phyloP scores from a whole-genome alignment of 805 yeast genomes.

The Starmerella apicola region DNA sequence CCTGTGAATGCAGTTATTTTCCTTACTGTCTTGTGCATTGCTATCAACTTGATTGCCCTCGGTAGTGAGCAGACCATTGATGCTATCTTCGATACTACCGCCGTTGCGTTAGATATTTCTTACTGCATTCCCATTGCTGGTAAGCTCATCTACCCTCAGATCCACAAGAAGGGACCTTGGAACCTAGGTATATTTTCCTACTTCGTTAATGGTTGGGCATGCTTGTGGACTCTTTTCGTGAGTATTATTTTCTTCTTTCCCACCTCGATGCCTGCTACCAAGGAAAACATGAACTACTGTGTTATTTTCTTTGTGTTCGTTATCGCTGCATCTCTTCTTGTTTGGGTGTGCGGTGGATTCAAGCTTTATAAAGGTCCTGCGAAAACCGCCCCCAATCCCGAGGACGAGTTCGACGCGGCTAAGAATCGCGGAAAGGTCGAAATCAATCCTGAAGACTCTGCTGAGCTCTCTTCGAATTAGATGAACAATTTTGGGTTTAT shows the following conservation, averaged over 20 bases:
- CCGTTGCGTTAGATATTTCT: slow-evolving; percentile 56
- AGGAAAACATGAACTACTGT: slow-evolving; percentile 23
- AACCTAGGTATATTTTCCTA: slow-evolving; percentile 38
- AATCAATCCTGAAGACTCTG: no score
- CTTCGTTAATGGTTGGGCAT: slow-evolving; percentile 14
- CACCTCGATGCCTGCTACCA: slow-evolving; percentile 19
- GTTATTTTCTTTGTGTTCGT: slow-evolving; percentile 20
- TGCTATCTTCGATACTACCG: slow-evolving; percentile 62
- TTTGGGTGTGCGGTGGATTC: slow-evolving; percentile 18
- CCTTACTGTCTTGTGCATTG: slow-evolving; percentile 37
- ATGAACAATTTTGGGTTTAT: no score
- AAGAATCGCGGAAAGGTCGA: no score
- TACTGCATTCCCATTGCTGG: slow-evolving; percentile 52
- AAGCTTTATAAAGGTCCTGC: slow-evolving; percentile 16
- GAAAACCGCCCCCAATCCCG: slow-evolving; percentile 21
- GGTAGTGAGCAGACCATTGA: slow-evolving; percentile 48
- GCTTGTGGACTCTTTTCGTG: slow-evolving; percentile 20
- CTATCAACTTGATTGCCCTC: slow-evolving; percentile 46
- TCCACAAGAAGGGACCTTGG: slow-evolving; percentile 56
- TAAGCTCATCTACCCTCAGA: slow-evolving; percentile 43
- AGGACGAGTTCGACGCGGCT: not conserved
- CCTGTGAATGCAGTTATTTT: slow-evolving; percentile 51
- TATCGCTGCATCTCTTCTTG: slow-evolving; percentile 9
- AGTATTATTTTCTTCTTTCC: slow-evolving; percentile 22
- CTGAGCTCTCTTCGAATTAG: no score